Conservation (phyloP, 768 basidiomycete species). For the Neoboletus subvelutipes region DNA sequence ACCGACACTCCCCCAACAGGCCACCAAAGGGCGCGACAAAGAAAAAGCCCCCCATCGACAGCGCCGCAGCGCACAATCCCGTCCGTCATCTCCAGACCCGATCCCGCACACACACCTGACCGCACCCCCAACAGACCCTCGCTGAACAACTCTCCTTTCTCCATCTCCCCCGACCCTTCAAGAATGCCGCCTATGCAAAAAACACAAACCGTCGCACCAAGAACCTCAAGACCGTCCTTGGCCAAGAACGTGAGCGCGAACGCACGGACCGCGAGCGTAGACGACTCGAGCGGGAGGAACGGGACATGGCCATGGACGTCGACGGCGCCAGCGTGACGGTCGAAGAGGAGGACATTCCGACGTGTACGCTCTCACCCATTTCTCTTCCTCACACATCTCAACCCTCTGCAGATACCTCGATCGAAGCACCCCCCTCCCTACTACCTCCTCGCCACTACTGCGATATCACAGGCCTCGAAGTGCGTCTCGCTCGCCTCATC, state of each 20-base stretch:
- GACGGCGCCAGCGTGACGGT: constrained; percentile 36
- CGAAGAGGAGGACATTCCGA: constrained; percentile 63
- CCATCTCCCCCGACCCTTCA: constrained; percentile 72
- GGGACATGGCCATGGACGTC: constrained; percentile 48
- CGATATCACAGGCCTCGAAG: constrained; percentile 85
- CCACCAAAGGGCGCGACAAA: constrained; percentile 31
- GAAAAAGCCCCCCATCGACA: constrained; percentile 12
- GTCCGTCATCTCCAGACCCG: constrained; percentile 2
- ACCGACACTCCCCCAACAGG: constrained; percentile 4
- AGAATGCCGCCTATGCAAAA: constrained; percentile 68
- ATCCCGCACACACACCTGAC: not conserved
- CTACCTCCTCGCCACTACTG: constrained; percentile 76
- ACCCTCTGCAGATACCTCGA: constrained; percentile 59
- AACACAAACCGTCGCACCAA: constrained; percentile 72
- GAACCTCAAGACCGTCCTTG: constrained; percentile 75
- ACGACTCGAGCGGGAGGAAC: constrained; percentile 49
- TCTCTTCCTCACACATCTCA: not conserved
- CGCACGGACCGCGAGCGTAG: constrained; percentile 61
- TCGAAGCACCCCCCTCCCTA: constrained; percentile 83
- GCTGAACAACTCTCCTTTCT: constrained; percentile 77
- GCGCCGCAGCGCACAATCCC: constrained; percentile 15
- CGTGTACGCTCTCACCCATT: constrained; percentile 48
- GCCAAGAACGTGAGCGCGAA: constrained; percentile 78
- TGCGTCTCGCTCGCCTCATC: constrained; percentile 19
- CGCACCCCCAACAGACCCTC: constrained; percentile 52